Base-by-base conservation (phyloP, 345 rosid species). In the Carallia pectinifolia region DNA sequence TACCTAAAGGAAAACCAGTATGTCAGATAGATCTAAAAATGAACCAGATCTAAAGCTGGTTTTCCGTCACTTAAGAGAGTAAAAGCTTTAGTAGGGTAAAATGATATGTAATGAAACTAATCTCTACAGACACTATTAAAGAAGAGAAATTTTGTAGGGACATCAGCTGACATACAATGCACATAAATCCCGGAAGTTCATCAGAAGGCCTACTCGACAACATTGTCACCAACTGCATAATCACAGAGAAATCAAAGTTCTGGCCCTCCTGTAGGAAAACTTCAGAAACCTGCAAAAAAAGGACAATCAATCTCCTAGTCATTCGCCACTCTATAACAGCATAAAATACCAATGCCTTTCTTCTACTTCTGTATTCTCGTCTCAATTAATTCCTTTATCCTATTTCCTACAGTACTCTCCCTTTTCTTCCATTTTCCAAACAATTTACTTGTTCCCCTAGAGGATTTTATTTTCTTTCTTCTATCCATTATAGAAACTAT, bases 251-350 rank as follows among this genome's bases (percentile, higher is more conserved):
- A 74, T 91, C 96, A 65, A 89, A 84, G 40, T 79, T 80, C 68
- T 81, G 90, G 66, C 85, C 87, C 66, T 86, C 90, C 80, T 79
- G 97, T 66, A 87, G 74, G 62, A 89, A 76, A 68, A 89, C 83
- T 81, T 94, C 98, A 80, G 98, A 85, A 70, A 94, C 95, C 98
- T 94, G 90, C 64, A 53, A 79, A 27, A 58, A 29, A 75, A 61
- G 61, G n/a, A 62, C 61, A 54, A 44, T 44, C 50, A 71, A 67
- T 53, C 66, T 61, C 13, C 47, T 58, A 65, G 34, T 61, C 55
- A 54, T 16, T 23, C 19, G 30, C 52, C 33, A 38, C 4, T 58
- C 18, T 55, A 38, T 55, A 53, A 53, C 40, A 40, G 50, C 50
- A 44, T 44, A 44, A 44, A 44, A 44, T 44, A 12, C 17, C 50